Evolutionary conservation across 2,329 filamentous ascomycete genomes (phyloP), one percentile per base, ranked within the genome.

Genomic region (Incumbomyces delicatus): DNA sequence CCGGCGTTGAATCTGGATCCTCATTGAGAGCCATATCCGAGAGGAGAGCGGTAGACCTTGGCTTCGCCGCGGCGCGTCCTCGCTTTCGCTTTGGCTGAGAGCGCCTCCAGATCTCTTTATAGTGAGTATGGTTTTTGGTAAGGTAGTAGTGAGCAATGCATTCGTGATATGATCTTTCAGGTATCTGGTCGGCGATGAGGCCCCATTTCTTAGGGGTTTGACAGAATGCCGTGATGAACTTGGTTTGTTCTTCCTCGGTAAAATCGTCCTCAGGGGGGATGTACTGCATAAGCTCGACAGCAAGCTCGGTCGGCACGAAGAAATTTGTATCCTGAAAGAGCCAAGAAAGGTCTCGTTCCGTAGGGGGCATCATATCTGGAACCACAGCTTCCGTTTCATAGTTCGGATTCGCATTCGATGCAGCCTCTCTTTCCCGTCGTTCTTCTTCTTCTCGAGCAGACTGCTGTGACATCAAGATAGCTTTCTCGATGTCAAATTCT

Each of bases 61-160:
- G 66, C 32, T 66, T 64, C 17, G 54, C 55, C 16, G 56, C 51
- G 20, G 60, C 56, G 37, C 59, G 60, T 11, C 64, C 63, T 35
- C 66, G 61, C 17, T 65, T 64, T 45, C 56, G 58, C 38, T 65
- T 65, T 22, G 66, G 64, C 48, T 65, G 66, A 61, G 67, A 69
- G 44, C 66, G 62, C 53, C 69, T 70, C 47, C 70, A 61, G 43
- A 70, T 68, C 12, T 69, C 69, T 53, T 73, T 73, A 57, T 73
- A 73, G 41, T 70, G 70, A 44, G 68, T 67, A 38, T 70, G 65
- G 48, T 67, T 64, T 53, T 74, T 74, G 3, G 70, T 74, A 46
- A 70, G 58, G 52, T 74, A 74, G 51, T 74, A 74, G 53, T 74
- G 71, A 44, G 66, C 57, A 41, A 74, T 72, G 50, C 71, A 74